These are phyloP conservation scores for Kodamaea kaohsiungensis DNA, from an alignment of 805 yeast genomes.

Conservation along the genomic window DNA sequence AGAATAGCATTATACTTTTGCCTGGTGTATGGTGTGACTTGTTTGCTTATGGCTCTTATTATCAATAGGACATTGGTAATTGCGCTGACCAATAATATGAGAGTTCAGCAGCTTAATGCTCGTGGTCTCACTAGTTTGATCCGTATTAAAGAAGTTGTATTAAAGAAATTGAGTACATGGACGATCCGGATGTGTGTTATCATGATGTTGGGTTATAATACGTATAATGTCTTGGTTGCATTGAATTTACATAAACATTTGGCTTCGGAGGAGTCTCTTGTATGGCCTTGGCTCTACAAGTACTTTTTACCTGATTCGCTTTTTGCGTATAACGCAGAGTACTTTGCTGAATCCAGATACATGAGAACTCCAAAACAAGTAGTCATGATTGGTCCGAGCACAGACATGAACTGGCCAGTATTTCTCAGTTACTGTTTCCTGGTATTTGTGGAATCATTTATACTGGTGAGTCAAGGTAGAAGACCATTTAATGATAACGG, in stretches of 20 bases:
- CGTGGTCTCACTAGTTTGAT: background rate
- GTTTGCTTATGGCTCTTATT: slow-evolving; percentile 39
- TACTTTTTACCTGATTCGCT: slow-evolving; percentile 15
- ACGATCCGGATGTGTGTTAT: slow-evolving; percentile 32
- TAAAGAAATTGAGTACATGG: slow-evolving; percentile 22
- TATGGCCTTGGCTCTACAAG: slow-evolving; percentile 7
- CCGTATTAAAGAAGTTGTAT: background rate
- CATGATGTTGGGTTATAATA: slow-evolving; percentile 24
- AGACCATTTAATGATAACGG: slow-evolving; percentile 66
- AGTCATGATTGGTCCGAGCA: slow-evolving; percentile 49
- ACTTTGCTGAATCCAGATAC: slow-evolving; percentile 21
- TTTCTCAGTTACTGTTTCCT: slow-evolving; percentile 60
- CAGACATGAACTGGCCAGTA: slow-evolving; percentile 56
- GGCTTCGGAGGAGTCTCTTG: background rate
- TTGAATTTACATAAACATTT: slow-evolving; percentile 27
- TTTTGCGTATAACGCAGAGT: slow-evolving; percentile 26
- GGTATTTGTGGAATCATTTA: slow-evolving; percentile 66
- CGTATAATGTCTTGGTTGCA: slow-evolving; percentile 30
- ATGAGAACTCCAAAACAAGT: slow-evolving; percentile 30
- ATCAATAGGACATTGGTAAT: slow-evolving; percentile 39
- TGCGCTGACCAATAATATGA: slow-evolving; percentile 35
- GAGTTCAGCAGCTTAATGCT: slow-evolving; percentile 17
- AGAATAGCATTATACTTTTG: slow-evolving; percentile 32
- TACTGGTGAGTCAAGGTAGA: slow-evolving; percentile 54
- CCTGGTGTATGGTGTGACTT: slow-evolving; percentile 38